Base-by-base conservation (phyloP, 1,284 basidiomycete genomes). In the Leccinum pachyderme region DNA sequence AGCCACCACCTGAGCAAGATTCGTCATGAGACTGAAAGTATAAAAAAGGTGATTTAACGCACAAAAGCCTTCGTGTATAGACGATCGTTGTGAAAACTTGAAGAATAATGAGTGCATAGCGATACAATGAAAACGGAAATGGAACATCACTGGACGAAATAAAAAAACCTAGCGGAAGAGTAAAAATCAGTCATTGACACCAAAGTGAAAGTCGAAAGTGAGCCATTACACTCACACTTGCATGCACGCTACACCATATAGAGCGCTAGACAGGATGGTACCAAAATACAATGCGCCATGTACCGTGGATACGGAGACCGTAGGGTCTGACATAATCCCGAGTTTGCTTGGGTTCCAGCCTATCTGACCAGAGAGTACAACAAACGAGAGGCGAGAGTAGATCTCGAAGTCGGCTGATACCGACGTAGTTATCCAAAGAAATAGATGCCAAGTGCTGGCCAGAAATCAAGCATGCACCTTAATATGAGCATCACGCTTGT, bases 161-260 rank as follows among this genome's bases (percentile, higher is more conserved):
- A 62, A 11, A 65, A 60, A 18, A 61, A 57, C 1, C 63, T 65
- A 7, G 2, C 24, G 3, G n/a, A 43, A 5, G 24, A 25, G 5
- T 25, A 11, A 15, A 5, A 2, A 25, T 25, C 6, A 11, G 28
- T 32, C 15, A 13, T 4, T 18, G 8, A 8, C 25, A 37, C 25
- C 8, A 15, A 2, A 13, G 28, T 15, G 24, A 29, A 22, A 7
- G 7, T 18, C 7, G n/a, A 2, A 32, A 24, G 1, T 18, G 5
- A 9, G 15, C 22, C 1, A 9, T 35, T 15, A 6, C 15, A 54
- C 60, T 51, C 44, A 61, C 60, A 33, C 49, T 55, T 61, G 60
- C 51, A 61, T 63, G 39, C 61, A 61, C 1, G 52, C 25, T 15
- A 53, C n/a, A 29, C 60, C 55, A 2, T 63, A 63, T 29, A 61